These are phyloP conservation scores for Trametes sp. DNA, from an alignment of 1,284 basidiomycete genomes.

Conservation along the genomic window DNA sequence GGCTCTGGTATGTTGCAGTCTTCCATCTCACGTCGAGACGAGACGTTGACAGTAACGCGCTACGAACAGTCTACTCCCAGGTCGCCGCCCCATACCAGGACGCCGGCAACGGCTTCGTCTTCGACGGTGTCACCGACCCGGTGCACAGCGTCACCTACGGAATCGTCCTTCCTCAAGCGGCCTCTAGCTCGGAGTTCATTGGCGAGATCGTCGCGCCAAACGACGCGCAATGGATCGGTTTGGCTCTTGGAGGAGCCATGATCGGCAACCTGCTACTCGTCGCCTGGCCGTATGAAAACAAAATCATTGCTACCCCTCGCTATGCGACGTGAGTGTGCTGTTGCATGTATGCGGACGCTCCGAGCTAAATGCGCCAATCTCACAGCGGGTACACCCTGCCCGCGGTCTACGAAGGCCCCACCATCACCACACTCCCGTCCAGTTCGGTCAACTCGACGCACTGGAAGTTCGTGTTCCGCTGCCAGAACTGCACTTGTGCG, in stretches of 20 bases:
- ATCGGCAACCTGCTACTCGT: constrained; percentile 60
- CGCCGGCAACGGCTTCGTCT: constrained; percentile 61
- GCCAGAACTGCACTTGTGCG: constrained; percentile 46
- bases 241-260: constrained; percentile 62
- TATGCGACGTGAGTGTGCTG: constrained; percentile 49
- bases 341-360: background rate
- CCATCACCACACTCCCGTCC: constrained; percentile 41
- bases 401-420: constrained; percentile 37
- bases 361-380: background rate
- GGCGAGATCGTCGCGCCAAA: constrained; percentile 67
- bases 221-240: constrained; percentile 59
- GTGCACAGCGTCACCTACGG: constrained; percentile 59
- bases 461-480: constrained; percentile 46
- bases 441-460: constrained; percentile 43
- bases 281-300: constrained; percentile 63
- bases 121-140: constrained; percentile 59
- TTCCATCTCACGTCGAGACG: background rate
- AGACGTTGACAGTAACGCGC: background rate
- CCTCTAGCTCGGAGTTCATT: constrained; percentile 61
- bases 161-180: constrained; percentile 58
- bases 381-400: constrained; percentile 12
- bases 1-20: constrained; percentile 35
- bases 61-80: constrained; percentile 51
- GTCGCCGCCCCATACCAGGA: constrained; percentile 51
- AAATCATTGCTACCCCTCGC: constrained; percentile 60